Conservation (phyloP, 306 rosid genomes). For the Malus asiatica region DNA sequence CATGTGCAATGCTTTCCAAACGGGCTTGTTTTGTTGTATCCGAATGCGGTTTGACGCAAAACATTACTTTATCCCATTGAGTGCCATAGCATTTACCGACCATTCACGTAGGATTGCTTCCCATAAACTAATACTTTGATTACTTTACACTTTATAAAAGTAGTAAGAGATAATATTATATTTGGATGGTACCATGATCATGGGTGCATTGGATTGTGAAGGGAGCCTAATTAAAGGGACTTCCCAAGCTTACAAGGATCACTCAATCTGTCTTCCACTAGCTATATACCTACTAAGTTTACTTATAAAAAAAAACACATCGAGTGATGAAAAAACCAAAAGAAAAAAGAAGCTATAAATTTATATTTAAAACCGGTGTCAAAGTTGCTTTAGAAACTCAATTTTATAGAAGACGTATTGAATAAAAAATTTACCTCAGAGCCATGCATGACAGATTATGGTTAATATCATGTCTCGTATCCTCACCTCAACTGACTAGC, state of each 20-base stretch:
- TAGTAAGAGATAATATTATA: neutral
- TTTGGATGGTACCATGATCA: neutral
- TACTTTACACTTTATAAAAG: neutral
- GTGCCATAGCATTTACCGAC: neutral
- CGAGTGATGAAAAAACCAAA: neutral
- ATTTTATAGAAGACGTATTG: neutral
- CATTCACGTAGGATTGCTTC: neutral
- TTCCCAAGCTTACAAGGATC: neutral
- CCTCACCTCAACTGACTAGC: neutral
- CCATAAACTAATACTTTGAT: neutral
- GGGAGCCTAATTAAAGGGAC: neutral
- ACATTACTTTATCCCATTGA: neutral
- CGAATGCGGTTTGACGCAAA: neutral
- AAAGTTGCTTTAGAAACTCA: neutral
- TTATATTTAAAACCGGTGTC: neutral
- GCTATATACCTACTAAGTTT: no score
- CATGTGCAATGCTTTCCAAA: neutral
- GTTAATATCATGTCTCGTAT: neutral
- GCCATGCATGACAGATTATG: neutral
- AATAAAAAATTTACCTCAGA: neutral
- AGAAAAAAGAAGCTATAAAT: neutral
- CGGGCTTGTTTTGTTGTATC: neutral
- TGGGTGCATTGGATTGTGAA: conserved; percentile 7
- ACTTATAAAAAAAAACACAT: neutral
- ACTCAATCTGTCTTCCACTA: neutral